phyloP scores from a whole-genome alignment of 2,329 filamentous ascomycete genomes.

The Verticillium nonalfalfae region DNA sequence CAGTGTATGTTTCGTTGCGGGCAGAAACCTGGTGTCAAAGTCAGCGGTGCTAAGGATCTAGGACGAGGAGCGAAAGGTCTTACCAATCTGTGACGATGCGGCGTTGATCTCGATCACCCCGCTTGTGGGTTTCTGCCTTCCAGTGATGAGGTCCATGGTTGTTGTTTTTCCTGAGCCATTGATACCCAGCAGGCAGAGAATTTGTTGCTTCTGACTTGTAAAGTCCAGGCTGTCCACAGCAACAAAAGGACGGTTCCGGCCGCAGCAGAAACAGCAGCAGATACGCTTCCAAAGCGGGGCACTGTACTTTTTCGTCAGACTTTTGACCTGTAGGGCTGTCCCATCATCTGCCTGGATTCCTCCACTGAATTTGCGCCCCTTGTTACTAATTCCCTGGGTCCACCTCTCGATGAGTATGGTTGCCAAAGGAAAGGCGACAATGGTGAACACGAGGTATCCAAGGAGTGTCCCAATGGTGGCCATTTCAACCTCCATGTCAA shows the following conservation, averaged over 20 bases:
- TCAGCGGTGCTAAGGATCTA: neutral
- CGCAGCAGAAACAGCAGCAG: conserved; percentile 18
- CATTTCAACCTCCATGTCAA: conserved; percentile 14
- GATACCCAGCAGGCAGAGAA: conserved; percentile 54
- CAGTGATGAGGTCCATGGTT: conserved; percentile 20
- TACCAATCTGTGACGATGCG: conserved; percentile 35
- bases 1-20: conserved; percentile 74
- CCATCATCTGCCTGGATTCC: conserved; percentile 22
- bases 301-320: conserved; percentile 16
- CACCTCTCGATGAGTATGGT: neutral
- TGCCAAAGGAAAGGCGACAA: neutral
- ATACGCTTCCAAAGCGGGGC: conserved; percentile 14
- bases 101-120: conserved; percentile 53
- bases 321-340: neutral
- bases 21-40: conserved; percentile 51
- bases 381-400: conserved; percentile 44
- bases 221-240: conserved; percentile 51
- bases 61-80: neutral
- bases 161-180: conserved; percentile 63
- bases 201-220: conserved; percentile 41
- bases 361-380: conserved; percentile 33
- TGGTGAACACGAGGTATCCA: neutral
- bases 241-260: conserved; percentile 10
- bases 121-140: conserved; percentile 36
- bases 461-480: neutral